Evolutionary conservation across 805 yeast species (phyloP).

Genomic region (Candida odintsovae): DNA sequence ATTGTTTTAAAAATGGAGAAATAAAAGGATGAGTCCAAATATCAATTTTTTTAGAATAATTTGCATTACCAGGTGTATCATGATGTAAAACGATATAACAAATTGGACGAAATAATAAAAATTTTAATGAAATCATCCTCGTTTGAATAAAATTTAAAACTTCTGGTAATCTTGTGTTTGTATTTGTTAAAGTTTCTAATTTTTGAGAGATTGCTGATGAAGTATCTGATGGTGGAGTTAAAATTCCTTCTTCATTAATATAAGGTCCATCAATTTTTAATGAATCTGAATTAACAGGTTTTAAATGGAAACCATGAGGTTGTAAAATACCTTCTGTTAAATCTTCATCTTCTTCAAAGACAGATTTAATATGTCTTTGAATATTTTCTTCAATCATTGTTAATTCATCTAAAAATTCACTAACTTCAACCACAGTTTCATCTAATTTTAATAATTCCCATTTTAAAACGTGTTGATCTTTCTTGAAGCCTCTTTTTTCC

Average conservation of each 20-base stretch:
- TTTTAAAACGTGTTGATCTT: constrained; percentile 10
- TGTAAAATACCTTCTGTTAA: constrained; percentile 7
- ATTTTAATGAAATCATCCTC: constrained; percentile 16
- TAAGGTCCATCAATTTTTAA: background rate
- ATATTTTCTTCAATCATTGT: constrained; percentile 16
- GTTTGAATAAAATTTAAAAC: constrained; percentile 18
- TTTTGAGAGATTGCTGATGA: constrained; percentile 9
- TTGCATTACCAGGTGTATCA: constrained; percentile 6
- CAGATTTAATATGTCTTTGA: constrained; percentile 9
- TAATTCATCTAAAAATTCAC: constrained; percentile 14
- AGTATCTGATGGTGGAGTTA: constrained; percentile 11
- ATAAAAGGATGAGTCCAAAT: constrained; percentile 8
- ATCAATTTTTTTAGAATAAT: background rate
- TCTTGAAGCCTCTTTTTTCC: constrained; percentile 9
- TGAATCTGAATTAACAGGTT: constrained; percentile 2
- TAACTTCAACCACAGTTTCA: constrained; percentile 4
- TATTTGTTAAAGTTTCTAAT: constrained; percentile 2
- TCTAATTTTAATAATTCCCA: constrained; percentile 16
- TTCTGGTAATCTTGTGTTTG: constrained; percentile 13
- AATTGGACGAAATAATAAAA: constrained; percentile 18
- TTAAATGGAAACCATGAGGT: constrained; percentile 19
- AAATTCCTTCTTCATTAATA: background rate
- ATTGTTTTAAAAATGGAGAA: constrained; percentile 12
- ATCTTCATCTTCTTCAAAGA: constrained; percentile 11
- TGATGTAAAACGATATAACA: constrained; percentile 15